Conservation (phyloP, 257 asterid genomes). For the Scutellaria barbata region DNA sequence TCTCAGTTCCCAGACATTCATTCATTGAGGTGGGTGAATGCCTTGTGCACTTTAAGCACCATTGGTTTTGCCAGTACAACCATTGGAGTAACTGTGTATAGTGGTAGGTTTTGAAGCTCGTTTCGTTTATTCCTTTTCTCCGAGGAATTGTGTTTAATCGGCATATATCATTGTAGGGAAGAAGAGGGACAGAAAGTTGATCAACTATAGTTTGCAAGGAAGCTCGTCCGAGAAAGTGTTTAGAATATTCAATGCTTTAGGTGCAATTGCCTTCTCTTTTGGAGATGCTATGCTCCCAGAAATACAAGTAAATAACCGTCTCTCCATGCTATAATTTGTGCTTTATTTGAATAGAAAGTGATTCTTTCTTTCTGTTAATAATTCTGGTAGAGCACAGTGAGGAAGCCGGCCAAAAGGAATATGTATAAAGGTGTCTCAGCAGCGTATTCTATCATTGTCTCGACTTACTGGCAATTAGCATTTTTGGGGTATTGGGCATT, state of each 20-base stretch:
- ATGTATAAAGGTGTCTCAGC: constrained; percentile 65
- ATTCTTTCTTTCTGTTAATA: neutral
- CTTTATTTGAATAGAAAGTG: too few species aligned
- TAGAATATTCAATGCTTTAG: constrained; percentile 59
- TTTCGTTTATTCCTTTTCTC: neutral
- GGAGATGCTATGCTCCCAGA: constrained; percentile 81
- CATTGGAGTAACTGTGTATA: constrained; percentile 56
- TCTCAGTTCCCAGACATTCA: constrained; percentile 70
- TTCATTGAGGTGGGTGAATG: constrained; percentile 67
- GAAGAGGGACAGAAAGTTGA: constrained; percentile 43
- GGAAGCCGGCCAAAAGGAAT: constrained; percentile 48
- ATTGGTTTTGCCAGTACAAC: constrained; percentile 58
- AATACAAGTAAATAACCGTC: constrained; percentile 48
- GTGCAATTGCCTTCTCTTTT: constrained; percentile 67
- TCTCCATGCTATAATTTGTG: neutral
- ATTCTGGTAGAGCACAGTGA: constrained; percentile 54
- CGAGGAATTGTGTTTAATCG: neutral
- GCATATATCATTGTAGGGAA: constrained; percentile 42
- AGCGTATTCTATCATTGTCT: constrained; percentile 52
- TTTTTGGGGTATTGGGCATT: constrained; percentile 69
- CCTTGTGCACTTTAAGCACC: constrained; percentile 60
- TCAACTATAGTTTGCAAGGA: constrained; percentile 47
- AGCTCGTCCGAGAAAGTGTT: constrained; percentile 52
- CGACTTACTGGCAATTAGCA: constrained; percentile 65
- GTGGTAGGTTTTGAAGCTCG: constrained; percentile 37